Percentiles rank a stretch among this genome's conserved stretches.
Evolutionary conservation across 768 basidiomycete genomes (phyloP).

Genomic region (Stropharia rugosoannulata): DNA sequence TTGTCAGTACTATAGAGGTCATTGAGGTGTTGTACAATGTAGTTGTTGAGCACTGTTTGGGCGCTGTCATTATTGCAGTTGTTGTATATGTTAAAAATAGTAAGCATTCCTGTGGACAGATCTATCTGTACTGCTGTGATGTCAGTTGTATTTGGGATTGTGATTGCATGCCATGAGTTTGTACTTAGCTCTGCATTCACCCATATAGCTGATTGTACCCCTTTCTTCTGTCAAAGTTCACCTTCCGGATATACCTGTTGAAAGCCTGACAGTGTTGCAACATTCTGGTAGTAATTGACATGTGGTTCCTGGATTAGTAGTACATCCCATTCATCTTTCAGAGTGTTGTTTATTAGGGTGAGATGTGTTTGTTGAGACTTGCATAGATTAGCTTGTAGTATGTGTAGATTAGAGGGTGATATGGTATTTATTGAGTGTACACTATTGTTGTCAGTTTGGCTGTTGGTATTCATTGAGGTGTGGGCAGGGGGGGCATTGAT

Average conservation of each 20-base stretch:
- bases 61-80: constrained; percentile 23
- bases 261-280: too few relatives aligned
- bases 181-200: too few relatives aligned
- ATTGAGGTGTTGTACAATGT: background rate
- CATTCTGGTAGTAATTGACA: constrained; percentile 19
- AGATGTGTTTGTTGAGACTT: constrained; percentile 14
- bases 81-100: too few relatives aligned
- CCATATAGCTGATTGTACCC: constrained; percentile 15
- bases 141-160: too few relatives aligned
- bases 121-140: too few relatives aligned
- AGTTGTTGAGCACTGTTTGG: constrained; percentile 8
- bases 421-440: too few relatives aligned
- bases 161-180: too few relatives aligned
- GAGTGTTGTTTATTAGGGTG: constrained; percentile 10
- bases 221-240: constrained; percentile 5
- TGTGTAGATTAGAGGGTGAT: constrained; percentile 10
- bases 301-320: constrained; percentile 39
- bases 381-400: constrained; percentile 15
- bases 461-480: background rate
- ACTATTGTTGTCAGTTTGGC: too few relatives aligned
- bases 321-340: constrained; percentile 25
- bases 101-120: too few relatives aligned
- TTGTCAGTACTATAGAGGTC: background rate
- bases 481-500: too few relatives aligned
- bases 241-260: background rate